phyloP scores from a whole-genome alignment of 1,284 basidiomycete genomes.

The Athelia psychrophila region DNA sequence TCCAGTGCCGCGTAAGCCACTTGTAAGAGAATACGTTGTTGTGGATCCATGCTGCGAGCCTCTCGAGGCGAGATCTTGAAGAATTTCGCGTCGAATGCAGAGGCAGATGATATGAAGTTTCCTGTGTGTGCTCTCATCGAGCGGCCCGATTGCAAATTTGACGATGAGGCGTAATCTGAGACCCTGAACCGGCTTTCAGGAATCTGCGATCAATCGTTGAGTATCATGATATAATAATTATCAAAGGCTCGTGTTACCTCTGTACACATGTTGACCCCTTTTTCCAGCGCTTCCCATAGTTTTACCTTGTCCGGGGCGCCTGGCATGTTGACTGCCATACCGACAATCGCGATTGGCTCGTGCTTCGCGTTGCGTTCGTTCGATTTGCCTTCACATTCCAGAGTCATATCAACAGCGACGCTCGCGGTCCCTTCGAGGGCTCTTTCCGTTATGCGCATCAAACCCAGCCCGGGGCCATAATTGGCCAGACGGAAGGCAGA shows the following conservation, averaged over 20 bases:
- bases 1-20: slow-evolving; percentile 67
- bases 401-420: slow-evolving; percentile 27
- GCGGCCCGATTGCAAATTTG: slow-evolving; percentile 25
- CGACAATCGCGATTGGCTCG: slow-evolving; percentile 65
- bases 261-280: slow-evolving; percentile 54
- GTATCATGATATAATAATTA: slow-evolving; percentile 5
- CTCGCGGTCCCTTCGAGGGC: slow-evolving; percentile 23
- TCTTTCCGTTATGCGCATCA: slow-evolving; percentile 39
- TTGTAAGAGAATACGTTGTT: slow-evolving; percentile 66
- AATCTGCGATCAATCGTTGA: slow-evolving; percentile 38
- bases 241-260: slow-evolving; percentile 41
- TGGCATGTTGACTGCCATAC: slow-evolving; percentile 67
- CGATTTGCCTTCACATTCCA: slow-evolving; percentile 5
- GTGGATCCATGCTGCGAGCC: slow-evolving; percentile 72
- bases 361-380: slow-evolving; percentile 24
- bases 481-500: slow-evolving; percentile 40
- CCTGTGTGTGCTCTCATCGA: slow-evolving; percentile 52
- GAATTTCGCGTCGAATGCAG: slow-evolving; percentile 65
- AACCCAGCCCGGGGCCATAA: slow-evolving; percentile 50
- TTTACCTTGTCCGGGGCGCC: slow-evolving; percentile 44
- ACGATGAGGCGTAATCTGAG: slow-evolving; percentile 31
- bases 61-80: slow-evolving; percentile 73
- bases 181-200: slow-evolving; percentile 55
- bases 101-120: slow-evolving; percentile 58
- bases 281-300: slow-evolving; percentile 58